These are phyloP conservation scores for Pseudognaphalium luteoalbum DNA, from an alignment of 129 eudicot genomes.

Conservation along the genomic window DNA sequence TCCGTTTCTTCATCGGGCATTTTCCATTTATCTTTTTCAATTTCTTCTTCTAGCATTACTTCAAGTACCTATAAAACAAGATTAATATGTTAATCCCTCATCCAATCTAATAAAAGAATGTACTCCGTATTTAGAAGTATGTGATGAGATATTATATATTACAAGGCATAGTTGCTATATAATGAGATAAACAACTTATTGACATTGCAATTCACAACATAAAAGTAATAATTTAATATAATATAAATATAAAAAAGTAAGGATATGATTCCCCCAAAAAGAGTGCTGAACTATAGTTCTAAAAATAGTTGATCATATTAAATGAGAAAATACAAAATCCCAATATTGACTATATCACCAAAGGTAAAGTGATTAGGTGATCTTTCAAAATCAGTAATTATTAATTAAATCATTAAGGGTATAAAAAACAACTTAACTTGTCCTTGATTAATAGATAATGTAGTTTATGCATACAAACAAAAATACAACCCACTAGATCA, in stretches of 20 bases:
- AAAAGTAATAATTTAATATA: no score
- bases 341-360: constrained; percentile 22
- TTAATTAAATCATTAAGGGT: constrained; percentile 1
- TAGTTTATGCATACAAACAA: background rate
- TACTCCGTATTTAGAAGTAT: background rate
- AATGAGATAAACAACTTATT: no score
- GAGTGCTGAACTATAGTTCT: background rate
- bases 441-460: background rate
- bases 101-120: background rate
- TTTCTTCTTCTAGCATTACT: constrained; percentile 60
- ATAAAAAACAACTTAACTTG: background rate
- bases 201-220: no score
- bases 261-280: constrained; percentile 21
- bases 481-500: background rate
- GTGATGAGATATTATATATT: background rate
- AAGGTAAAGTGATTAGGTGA: background rate
- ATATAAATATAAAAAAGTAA: background rate
- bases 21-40: constrained; percentile 61
- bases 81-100: background rate
- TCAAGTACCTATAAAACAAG: constrained; percentile 60
- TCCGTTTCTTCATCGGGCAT: constrained; percentile 75
- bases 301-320: background rate
- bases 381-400: constrained; percentile 19
- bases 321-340: constrained; percentile 6
- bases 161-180: background rate